Conservation (phyloP, 257 asterid genomes). For the Solanum virginianum region DNA sequence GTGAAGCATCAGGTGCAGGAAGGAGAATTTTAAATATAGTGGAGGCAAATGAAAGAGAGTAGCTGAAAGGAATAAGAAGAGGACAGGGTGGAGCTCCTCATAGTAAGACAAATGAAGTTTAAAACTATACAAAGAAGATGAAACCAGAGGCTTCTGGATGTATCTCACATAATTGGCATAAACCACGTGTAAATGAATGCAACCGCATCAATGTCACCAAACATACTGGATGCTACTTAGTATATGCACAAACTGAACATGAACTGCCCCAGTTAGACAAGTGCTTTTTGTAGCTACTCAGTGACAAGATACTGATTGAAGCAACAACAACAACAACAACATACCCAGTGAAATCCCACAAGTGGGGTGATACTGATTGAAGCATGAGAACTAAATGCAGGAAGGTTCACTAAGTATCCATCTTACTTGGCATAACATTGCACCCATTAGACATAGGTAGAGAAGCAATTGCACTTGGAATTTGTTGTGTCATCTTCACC, state of each 20-base stretch:
- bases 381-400: not conserved
- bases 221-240: not conserved
- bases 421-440: slow-evolving; percentile 55
- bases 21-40: not conserved
- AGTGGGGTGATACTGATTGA: not conserved
- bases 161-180: not conserved
- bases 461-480: slow-evolving; percentile 33
- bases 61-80: not conserved
- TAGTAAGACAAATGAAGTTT: not conserved
- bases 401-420: not conserved
- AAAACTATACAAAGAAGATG: not conserved
- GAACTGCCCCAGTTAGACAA: not conserved
- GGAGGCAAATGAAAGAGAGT: not conserved
- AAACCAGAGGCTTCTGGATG: not conserved
- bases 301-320: not conserved
- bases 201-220: not conserved
- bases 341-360: no score
- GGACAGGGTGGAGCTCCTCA: not conserved
- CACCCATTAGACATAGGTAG: slow-evolving; percentile 53
- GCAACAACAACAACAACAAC: no score
- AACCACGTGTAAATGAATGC: not conserved
- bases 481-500: slow-evolving; percentile 51
- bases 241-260: not conserved
- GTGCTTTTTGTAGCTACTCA: not conserved
- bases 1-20: not conserved